Evolutionary conservation across 352 stramenopile genomes (phyloP).

Genomic region (Globisporangium orthogonon): DNA sequence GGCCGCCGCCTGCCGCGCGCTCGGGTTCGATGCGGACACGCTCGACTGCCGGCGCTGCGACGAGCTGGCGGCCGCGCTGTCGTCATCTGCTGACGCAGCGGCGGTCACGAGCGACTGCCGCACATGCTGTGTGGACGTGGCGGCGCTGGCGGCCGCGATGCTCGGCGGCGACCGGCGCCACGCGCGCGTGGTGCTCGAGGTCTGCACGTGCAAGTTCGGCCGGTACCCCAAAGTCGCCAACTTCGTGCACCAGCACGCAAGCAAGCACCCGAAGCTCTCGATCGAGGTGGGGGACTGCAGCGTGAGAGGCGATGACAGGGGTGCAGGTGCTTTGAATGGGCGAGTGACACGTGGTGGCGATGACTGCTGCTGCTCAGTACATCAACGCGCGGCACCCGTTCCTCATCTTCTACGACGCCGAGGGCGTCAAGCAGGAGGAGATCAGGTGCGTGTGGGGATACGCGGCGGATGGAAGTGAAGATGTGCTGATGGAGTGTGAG

Average conservation of each 20-base stretch:
- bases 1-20: constrained; percentile 18
- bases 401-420: constrained; percentile 56
- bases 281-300: constrained; percentile 20
- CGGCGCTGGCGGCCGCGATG: constrained; percentile 24
- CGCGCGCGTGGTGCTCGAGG: constrained; percentile 38
- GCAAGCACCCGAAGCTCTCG: constrained; percentile 34
- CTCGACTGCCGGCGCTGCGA: constrained; percentile 62
- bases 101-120: constrained; percentile 21
- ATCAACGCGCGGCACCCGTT: constrained; percentile 39
- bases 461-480: neutral
- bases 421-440: constrained; percentile 46
- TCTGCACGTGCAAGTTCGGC: constrained; percentile 47
- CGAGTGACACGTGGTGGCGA: neutral
- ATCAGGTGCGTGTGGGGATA: constrained; percentile 31
- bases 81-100: neutral
- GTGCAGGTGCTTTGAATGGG: neutral
- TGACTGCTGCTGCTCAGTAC: constrained; percentile 18
- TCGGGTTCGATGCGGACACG: constrained; percentile 49
- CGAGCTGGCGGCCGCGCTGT: constrained; percentile 32
- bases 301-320: neutral
- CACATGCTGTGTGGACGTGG: constrained; percentile 46
- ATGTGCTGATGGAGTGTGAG: neutral
- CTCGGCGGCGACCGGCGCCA: constrained; percentile 21
- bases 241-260: constrained; percentile 51
- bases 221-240: constrained; percentile 60